These are phyloP conservation scores for Glebionis coronaria DNA, from an alignment of 129 eudicot genomes.

Conservation along the genomic window DNA sequence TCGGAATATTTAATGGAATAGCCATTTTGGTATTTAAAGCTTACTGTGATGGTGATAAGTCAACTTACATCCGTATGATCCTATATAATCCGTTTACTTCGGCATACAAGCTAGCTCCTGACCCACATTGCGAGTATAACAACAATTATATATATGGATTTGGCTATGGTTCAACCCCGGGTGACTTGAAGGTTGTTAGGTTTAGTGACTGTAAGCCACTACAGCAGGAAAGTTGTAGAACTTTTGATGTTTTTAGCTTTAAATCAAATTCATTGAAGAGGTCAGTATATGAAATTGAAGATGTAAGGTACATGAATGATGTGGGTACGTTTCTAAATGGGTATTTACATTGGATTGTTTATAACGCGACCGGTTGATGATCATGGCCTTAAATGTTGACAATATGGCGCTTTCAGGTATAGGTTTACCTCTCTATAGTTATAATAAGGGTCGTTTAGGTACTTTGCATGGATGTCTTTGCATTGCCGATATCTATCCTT, in stretches of 20 bases:
- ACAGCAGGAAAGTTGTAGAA: background rate
- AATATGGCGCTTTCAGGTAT: too few relatives aligned
- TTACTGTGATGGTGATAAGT: background rate
- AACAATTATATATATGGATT: background rate
- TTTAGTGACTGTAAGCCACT: background rate
- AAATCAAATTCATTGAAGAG: background rate
- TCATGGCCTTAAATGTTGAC: too few relatives aligned
- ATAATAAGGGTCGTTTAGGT: background rate
- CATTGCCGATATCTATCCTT: background rate
- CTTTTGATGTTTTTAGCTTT: slow-evolving; percentile 3
- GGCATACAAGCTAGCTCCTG: background rate
- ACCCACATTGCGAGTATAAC: background rate
- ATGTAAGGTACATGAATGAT: background rate
- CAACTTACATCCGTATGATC: background rate
- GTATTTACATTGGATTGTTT: background rate
- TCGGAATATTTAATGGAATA: background rate
- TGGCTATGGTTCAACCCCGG: slow-evolving; percentile 4
- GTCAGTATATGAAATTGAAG: background rate
- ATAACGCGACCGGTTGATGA: background rate
- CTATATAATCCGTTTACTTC: background rate
- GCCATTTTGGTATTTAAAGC: background rate
- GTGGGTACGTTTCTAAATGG: background rate
- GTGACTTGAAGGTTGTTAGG: background rate
- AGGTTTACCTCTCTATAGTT: too few relatives aligned
- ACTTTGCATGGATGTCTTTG: slow-evolving; percentile 1